Conservation (phyloP, 2,329 filamentous ascomycete genomes). For the Fusarium sp. region DNA sequence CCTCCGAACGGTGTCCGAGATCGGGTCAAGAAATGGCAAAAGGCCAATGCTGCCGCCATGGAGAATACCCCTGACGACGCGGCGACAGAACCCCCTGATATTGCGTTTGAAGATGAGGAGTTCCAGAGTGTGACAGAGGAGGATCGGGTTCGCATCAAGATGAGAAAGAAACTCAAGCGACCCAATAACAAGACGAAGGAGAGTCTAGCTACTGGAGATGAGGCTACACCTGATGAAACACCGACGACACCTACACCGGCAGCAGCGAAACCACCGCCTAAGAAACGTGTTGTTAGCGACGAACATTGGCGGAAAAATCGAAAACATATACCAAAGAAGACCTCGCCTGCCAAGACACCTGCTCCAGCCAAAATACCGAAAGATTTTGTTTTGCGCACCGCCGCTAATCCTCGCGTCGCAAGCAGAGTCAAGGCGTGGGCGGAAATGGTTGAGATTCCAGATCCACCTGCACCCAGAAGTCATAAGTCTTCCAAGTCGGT, state of each 20-base stretch:
- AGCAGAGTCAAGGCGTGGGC: slow-evolving; percentile 73
- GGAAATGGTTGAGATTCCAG: slow-evolving; percentile 61
- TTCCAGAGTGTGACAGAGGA: slow-evolving; percentile 68
- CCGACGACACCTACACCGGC: slow-evolving; percentile 29
- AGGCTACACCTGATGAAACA: slow-evolving; percentile 31
- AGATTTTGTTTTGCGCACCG: slow-evolving; percentile 64
- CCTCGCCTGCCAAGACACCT: slow-evolving; percentile 48
- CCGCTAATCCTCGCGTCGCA: slow-evolving; percentile 64
- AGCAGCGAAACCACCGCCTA: slow-evolving; percentile 69
- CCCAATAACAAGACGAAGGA: slow-evolving; percentile 45
- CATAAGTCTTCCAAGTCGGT: slow-evolving; percentile 51
- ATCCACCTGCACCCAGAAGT: slow-evolving; percentile 50
- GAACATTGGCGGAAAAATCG: slow-evolving; percentile 82
- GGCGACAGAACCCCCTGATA: slow-evolving; percentile 68
- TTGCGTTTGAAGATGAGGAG: slow-evolving; percentile 68
- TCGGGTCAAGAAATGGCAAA: slow-evolving; percentile 87
- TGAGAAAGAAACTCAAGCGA: slow-evolving; percentile 57
- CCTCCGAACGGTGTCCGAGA: slow-evolving; percentile 76
- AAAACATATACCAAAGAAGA: slow-evolving; percentile 57
- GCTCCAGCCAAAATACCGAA: slow-evolving; percentile 59
- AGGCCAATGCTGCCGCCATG: slow-evolving; percentile 75
- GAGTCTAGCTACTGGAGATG: slow-evolving; percentile 36
- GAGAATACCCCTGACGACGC: slow-evolving; percentile 60
- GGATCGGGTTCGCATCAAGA: slow-evolving; percentile 67
- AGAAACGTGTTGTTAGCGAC: slow-evolving; percentile 93